Percentiles rank a stretch among this genome's conserved stretches.
phyloP scores from a whole-genome alignment of 176 grass and related monocot genomes.

The Hsuehochloa calcarea region DNA sequence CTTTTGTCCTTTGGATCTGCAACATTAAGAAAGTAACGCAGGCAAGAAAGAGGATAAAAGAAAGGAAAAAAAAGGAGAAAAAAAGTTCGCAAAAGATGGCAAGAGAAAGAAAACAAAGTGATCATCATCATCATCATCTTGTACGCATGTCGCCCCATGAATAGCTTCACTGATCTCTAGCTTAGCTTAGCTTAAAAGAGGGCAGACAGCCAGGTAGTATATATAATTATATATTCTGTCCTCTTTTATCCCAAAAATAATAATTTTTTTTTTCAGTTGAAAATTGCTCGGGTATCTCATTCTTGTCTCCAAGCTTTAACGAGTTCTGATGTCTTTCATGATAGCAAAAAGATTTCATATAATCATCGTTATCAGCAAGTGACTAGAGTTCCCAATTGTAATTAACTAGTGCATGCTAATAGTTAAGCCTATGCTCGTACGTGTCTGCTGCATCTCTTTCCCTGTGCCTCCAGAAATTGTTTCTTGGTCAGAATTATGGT shows the following conservation, averaged over 20 bases:
- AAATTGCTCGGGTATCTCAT: neutral
- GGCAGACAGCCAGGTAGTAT: neutral
- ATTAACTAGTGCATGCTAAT: neutral
- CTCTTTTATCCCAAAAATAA: neutral
- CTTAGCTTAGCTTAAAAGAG: constrained; percentile 14
- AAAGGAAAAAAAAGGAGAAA: constrained; percentile 6
- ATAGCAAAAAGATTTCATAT: constrained; percentile 28
- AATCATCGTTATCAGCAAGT: constrained; percentile 28
- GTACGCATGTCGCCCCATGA: constrained; percentile 47
- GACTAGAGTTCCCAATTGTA: neutral
- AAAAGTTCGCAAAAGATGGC: constrained; percentile 29
- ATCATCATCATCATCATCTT: constrained; percentile 38
- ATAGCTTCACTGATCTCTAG: neutral
- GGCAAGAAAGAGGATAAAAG: constrained; percentile 46
- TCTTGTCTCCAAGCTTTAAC: constrained; percentile 18
- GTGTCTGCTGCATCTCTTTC: neutral
- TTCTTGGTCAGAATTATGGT: neutral
- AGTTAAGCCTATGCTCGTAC: neutral
- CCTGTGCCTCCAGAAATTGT: neutral
- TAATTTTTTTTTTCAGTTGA: neutral
- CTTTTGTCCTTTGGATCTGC: constrained; percentile 53
- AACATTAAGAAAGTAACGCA: constrained; percentile 43
- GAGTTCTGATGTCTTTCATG: constrained; percentile 18
- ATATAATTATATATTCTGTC: neutral
- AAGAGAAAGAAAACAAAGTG: constrained; percentile 37